Percentiles rank a stretch among this genome's conserved stretches.
These are phyloP conservation scores for Pilatotrama ljubarskyi DNA, from an alignment of 768 basidiomycete species.

Conservation along the genomic window DNA sequence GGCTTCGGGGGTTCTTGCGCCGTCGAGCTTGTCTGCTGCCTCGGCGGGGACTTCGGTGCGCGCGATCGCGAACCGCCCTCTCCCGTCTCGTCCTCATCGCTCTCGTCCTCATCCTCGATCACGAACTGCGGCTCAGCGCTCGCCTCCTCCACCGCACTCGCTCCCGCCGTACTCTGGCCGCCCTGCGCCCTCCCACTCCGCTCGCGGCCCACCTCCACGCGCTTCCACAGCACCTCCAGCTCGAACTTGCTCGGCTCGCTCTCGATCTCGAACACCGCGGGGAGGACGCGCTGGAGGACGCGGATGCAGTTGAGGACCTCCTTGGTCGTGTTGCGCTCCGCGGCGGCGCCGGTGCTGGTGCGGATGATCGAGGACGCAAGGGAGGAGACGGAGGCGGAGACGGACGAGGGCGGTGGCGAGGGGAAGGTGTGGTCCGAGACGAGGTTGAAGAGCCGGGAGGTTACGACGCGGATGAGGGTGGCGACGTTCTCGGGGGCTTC, in stretches of 20 bases:
- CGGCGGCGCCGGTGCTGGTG: slow-evolving; percentile 45
- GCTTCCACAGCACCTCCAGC: slow-evolving; percentile 81
- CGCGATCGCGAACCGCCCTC: background rate
- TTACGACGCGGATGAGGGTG: slow-evolving; percentile 73
- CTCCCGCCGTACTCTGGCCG: slow-evolving; percentile 15
- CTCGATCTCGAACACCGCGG: slow-evolving; percentile 83
- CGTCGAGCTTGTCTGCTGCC: slow-evolving; percentile 22
- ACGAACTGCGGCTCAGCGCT: slow-evolving; percentile 68
- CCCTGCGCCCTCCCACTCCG: slow-evolving; percentile 32
- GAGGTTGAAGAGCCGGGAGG: slow-evolving; percentile 69
- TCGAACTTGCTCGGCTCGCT: slow-evolving; percentile 75
- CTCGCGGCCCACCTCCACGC: slow-evolving; percentile 43
- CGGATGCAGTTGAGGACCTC: slow-evolving; percentile 93
- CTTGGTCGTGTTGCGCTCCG: slow-evolving; percentile 67
- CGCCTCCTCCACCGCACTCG: slow-evolving; percentile 13
- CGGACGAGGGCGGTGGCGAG: slow-evolving; percentile 50
- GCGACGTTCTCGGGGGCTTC: slow-evolving; percentile 87
- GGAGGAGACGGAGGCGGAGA: slow-evolving; percentile 65
- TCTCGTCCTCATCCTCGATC: slow-evolving; percentile 82
- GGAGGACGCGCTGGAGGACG: slow-evolving; percentile 84
- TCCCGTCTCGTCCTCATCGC: slow-evolving; percentile 31
- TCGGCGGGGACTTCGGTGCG: slow-evolving; percentile 15
- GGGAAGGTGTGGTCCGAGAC: slow-evolving; percentile 83
- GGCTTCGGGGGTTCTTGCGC: slow-evolving; percentile 25
- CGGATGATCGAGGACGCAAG: slow-evolving; percentile 75